These are phyloP conservation scores for Mycothermus thermophilus DNA, from an alignment of 495 filamentous ascomycete genomes.

Conservation along the genomic window DNA sequence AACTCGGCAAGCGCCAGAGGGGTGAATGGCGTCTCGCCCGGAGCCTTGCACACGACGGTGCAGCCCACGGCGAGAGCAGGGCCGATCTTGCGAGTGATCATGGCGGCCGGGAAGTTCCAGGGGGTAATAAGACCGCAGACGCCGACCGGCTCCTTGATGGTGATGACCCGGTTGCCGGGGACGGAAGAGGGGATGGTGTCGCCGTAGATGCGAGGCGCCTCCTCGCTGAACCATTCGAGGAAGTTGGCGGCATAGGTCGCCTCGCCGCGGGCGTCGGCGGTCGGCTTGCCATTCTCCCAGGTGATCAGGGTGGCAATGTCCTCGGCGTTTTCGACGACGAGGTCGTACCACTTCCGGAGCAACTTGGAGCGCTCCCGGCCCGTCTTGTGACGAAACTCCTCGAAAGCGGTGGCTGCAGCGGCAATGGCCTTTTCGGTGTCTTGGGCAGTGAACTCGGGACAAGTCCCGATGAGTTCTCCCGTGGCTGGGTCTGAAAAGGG, in stretches of 20 bases:
- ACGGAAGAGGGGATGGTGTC: conserved; percentile 61
- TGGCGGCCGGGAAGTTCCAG: conserved; percentile 91
- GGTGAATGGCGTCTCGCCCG: conserved; percentile 76
- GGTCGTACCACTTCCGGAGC: conserved; percentile 79
- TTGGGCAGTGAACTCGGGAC: conserved; percentile 61
- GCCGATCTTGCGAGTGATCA: conserved; percentile 82
- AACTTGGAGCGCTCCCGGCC: conserved; percentile 70
- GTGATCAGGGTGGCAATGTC: conserved; percentile 87
- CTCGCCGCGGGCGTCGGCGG: conserved; percentile 61
- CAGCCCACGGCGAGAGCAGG: conserved; percentile 64
- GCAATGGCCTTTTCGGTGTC: conserved; percentile 71
- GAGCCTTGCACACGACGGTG: conserved; percentile 74
- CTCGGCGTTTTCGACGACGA: conserved; percentile 75
- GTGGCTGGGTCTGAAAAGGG: conserved; percentile 83
- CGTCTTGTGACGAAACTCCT: conserved; percentile 57
- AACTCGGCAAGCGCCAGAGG: conserved; percentile 72
- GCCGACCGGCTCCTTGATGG: conserved; percentile 75
- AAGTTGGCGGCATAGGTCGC: conserved; percentile 60
- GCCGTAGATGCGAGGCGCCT: conserved; percentile 58
- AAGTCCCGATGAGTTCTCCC: conserved; percentile 62
- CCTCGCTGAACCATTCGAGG: conserved; percentile 73
- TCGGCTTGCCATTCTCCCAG: conserved; percentile 65
- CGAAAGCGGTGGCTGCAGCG: conserved; percentile 61
- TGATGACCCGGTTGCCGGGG: conserved; percentile 60
- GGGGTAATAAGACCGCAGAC: conserved; percentile 93